These are phyloP conservation scores for Plasmodium vivax DNA, from an alignment of 169 alveolate species.

Conservation along the genomic window DNA sequence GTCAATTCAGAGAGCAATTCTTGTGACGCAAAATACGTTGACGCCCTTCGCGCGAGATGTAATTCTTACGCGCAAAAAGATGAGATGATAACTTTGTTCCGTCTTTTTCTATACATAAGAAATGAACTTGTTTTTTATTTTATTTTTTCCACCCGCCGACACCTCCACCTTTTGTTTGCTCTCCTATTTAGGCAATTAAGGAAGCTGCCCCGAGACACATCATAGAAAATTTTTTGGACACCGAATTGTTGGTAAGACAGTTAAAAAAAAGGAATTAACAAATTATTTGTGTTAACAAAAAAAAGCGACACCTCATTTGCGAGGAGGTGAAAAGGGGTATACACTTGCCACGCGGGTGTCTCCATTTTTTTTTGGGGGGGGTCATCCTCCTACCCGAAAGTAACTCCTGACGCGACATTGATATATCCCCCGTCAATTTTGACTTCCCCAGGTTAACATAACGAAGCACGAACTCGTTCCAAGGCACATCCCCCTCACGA, in stretches of 20 bases:
- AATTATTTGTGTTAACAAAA: not conserved
- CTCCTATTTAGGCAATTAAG: conserved; percentile 84
- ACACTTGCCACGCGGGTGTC: not conserved
- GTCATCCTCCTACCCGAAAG: not conserved
- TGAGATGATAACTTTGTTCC: not conserved
- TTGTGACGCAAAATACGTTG: conserved; percentile 91
- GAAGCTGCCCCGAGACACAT: conserved; percentile 93
- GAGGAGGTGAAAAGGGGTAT: not conserved
- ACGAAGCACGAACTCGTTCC: conserved; percentile 99
- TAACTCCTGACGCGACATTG: not conserved
- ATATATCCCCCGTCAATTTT: not conserved
- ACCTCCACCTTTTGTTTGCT: not conserved
- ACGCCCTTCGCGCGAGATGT: conserved; percentile 94
- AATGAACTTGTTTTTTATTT: not conserved
- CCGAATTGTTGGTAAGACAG: conserved; percentile 88
- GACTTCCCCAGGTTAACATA: conserved; percentile 91
- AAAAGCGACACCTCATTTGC: not conserved
- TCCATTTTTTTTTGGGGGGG: not conserved
- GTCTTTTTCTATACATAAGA: not conserved
- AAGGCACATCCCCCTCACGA: conserved; percentile 94
- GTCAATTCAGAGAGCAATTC: conserved; percentile 92
- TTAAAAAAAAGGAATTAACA: not conserved
- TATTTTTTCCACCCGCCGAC: not conserved
- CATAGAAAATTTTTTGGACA: conserved; percentile 91
- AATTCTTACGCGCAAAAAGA: not conserved